Conservation (phyloP, 83 land plant species). For the Picea abies region DNA sequence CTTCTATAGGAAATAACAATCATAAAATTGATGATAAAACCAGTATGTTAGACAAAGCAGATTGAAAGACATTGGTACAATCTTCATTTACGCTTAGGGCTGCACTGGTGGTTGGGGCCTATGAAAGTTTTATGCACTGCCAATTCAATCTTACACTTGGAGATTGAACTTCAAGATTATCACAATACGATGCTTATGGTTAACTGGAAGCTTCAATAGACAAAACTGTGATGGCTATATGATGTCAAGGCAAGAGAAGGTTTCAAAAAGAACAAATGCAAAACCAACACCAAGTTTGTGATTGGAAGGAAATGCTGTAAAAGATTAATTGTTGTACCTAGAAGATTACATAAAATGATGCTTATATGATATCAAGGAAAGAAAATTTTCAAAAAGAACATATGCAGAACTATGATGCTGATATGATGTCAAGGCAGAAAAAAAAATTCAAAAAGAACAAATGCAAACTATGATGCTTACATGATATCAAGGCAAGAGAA, state of each 20-base stretch:
- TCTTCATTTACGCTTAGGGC: background rate
- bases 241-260: background rate
- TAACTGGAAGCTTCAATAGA: background rate
- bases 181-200: background rate
- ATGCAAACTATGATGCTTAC: too few species aligned
- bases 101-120: background rate
- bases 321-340: background rate
- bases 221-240: background rate
- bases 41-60: too few species aligned
- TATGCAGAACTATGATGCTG: too few species aligned
- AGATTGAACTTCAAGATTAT: background rate
- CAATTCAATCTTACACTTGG: background rate
- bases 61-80: background rate
- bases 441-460: too few species aligned
- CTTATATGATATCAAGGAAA: too few species aligned
- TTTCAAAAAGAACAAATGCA: background rate
- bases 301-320: background rate
- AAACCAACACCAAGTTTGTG: background rate
- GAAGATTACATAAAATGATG: too few species aligned
- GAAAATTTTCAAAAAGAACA: too few species aligned
- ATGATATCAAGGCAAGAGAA: background rate
- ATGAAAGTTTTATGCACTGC: background rate
- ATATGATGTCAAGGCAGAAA: too few species aligned
- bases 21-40: too few species aligned
- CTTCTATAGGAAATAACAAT: too few species aligned